phyloP scores from a whole-genome alignment of 108 stramenopile genomes.

The Skeletonema marinoi region DNA sequence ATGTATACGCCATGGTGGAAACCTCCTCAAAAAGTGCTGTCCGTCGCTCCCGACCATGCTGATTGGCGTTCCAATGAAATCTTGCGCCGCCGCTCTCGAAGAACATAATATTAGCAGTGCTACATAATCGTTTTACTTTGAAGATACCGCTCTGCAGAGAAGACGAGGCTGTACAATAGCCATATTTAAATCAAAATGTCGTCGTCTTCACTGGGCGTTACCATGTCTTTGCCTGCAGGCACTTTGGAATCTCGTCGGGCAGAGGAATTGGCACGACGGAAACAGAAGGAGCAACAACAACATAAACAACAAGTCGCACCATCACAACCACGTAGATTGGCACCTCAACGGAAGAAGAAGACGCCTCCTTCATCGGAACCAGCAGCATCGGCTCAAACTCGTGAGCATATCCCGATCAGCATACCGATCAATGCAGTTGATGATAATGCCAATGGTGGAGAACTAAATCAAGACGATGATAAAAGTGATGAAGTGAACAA shows the following conservation, averaged over 20 bases:
- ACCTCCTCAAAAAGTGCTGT: too few relatives aligned
- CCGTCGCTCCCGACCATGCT: too few relatives aligned
- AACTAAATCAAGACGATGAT: background rate
- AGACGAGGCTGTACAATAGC: background rate
- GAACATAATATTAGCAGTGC: too few relatives aligned
- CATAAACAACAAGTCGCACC: background rate
- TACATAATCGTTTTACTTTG: too few relatives aligned
- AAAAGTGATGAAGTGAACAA: background rate
- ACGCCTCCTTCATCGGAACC: background rate
- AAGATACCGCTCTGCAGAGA: too few relatives aligned
- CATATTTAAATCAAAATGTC: background rate
- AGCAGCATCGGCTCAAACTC: background rate
- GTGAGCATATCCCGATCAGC: background rate
- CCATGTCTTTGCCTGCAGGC: conserved; percentile 20
- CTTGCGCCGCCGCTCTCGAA: too few relatives aligned
- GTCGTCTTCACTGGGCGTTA: conserved; percentile 7
- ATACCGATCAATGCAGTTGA: conserved; percentile 7
- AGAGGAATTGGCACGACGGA: conserved; percentile 10
- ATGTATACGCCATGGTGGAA: too few relatives aligned
- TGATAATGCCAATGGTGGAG: conserved; percentile 8
- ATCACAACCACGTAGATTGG: conserved; percentile 21
- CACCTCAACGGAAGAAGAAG: conserved; percentile 30
- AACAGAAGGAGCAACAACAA: conserved; percentile 3
- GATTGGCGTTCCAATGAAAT: too few relatives aligned
- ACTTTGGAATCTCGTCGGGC: conserved; percentile 4